Conservation (phyloP, 805 yeast genomes). For the Wickerhamiella dianesei region DNA sequence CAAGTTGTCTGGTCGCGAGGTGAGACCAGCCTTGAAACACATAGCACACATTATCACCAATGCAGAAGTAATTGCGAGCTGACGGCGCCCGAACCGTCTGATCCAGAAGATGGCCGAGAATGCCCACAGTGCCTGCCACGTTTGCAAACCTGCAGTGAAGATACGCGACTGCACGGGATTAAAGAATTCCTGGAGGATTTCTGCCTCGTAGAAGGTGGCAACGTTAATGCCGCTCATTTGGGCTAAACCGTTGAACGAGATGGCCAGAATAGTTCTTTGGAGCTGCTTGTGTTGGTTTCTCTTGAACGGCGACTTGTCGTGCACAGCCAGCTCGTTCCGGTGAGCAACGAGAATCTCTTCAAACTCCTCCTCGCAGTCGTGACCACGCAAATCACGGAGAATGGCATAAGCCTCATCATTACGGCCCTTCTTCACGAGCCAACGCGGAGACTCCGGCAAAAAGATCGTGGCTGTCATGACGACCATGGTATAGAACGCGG, state of each 20-base stretch:
- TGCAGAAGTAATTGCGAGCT: slow-evolving; percentile 16
- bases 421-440: slow-evolving; percentile 55
- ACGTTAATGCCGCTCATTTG: slow-evolving; percentile 40
- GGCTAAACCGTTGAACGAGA: slow-evolving; percentile 14
- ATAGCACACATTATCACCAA: slow-evolving; percentile 33
- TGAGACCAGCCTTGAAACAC: slow-evolving; percentile 21
- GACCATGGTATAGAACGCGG: slow-evolving; percentile 36
- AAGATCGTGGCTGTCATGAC: slow-evolving; percentile 29
- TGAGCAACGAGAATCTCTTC: slow-evolving; percentile 11
- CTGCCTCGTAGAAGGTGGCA: slow-evolving; percentile 37
- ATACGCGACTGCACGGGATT: slow-evolving; percentile 29
- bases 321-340: slow-evolving; percentile 7
- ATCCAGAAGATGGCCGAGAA: slow-evolving; percentile 41
- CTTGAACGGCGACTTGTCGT: slow-evolving; percentile 11
- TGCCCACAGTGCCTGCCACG: slow-evolving; percentile 29
- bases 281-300: slow-evolving; percentile 28
- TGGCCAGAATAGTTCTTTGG: slow-evolving; percentile 33
- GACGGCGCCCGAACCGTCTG: slow-evolving; percentile 40
- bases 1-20: slow-evolving; percentile 23
- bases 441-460: slow-evolving; percentile 82
- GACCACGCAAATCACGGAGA: slow-evolving; percentile 13
- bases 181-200: slow-evolving; percentile 30
- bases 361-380: slow-evolving; percentile 10
- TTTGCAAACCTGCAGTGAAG: slow-evolving; percentile 33
- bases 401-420: slow-evolving; percentile 23